Evolutionary conservation across 176 grass and related monocot genomes (phyloP).

Genomic region (Guadua angustifolia): DNA sequence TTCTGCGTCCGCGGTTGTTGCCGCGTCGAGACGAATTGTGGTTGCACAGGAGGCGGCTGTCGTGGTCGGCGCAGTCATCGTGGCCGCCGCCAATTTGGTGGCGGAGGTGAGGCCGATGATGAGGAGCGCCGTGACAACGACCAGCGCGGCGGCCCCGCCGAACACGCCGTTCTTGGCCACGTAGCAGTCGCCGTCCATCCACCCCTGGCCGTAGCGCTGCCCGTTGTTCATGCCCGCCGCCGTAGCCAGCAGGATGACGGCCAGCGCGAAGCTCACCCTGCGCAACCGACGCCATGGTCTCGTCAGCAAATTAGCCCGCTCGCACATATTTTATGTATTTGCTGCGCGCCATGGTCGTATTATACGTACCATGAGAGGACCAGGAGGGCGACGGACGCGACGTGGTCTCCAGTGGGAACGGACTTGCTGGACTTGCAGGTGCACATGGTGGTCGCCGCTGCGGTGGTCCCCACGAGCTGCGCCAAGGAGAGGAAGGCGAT

Average conservation of each 20-base stretch:
- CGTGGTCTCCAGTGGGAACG: slow-evolving; percentile 15
- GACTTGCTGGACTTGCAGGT: slow-evolving; percentile 11
- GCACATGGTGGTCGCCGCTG: slow-evolving; percentile 37
- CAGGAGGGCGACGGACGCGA: slow-evolving; percentile 49
- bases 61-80: background rate
- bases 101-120: slow-evolving; percentile 54
- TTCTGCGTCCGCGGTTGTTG: slow-evolving; percentile 2
- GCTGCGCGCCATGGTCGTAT: background rate
- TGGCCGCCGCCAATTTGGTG: background rate
- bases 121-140: slow-evolving; percentile 47
- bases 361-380: slow-evolving; percentile 64
- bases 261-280: slow-evolving; percentile 73
- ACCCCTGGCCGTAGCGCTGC: slow-evolving; percentile 80
- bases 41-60: background rate
- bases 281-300: background rate
- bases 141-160: slow-evolving; percentile 55
- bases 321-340: background rate
- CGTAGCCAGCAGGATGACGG: slow-evolving; percentile 52
- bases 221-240: slow-evolving; percentile 87
- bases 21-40: slow-evolving; percentile 11
- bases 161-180: slow-evolving; percentile 69
- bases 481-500: slow-evolving; percentile 67
- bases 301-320: background rate
- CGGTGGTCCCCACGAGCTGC: slow-evolving; percentile 75
- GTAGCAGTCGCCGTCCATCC: slow-evolving; percentile 97